Base-by-base conservation (phyloP, 2,329 filamentous ascomycete species). In the Penicillium occitanis region DNA sequence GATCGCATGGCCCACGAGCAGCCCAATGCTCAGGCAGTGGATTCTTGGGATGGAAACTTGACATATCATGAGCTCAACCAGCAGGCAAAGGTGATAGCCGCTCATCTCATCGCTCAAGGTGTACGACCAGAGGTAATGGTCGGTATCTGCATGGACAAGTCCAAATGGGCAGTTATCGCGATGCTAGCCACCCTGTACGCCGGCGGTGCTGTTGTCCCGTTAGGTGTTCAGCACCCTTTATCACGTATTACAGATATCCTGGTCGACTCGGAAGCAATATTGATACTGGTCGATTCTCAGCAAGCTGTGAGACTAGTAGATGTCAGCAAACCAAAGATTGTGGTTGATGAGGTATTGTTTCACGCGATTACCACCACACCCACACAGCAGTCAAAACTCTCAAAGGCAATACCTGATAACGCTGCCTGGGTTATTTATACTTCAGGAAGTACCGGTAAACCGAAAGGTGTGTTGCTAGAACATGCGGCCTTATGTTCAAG, bases 121-220 rank as follows among this genome's bases (percentile, higher is more conserved):
- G 46, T 50, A 50, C 8, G 46, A 72, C 80, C 84, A 8, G 79
- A 79, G 6, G 59, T 80, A 14, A 78, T 57, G 30, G 63, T 61
- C 11, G 55, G 35, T n/a, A 42, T 65, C 10, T 61, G 40, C 30
- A 51, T 65, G 40, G 42, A 42, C 22, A 65, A 65, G 35, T 65
- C 63, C 5, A 40, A 30, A 28, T 60, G 57, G 63, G 55, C 37
- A 22, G 60, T 60, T 11, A 46, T 65, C 7, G 53, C 63, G 14
- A 65, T 65, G 22, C 40, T 65, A 1, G 63, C 25, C 1, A 33
- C 61, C 14, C 48, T 65, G 17, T 51, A 65, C 28, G 53, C 51
- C 10, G 63, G 63, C 33, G 63, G 46, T 14, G 22, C 46, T 28
- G 46, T 50, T 50, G 46, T 50, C 2, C 46, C 46, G 3, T 28